Base-by-base conservation (phyloP, 2,329 filamentous ascomycete species). In the Alternaria sp. region DNA sequence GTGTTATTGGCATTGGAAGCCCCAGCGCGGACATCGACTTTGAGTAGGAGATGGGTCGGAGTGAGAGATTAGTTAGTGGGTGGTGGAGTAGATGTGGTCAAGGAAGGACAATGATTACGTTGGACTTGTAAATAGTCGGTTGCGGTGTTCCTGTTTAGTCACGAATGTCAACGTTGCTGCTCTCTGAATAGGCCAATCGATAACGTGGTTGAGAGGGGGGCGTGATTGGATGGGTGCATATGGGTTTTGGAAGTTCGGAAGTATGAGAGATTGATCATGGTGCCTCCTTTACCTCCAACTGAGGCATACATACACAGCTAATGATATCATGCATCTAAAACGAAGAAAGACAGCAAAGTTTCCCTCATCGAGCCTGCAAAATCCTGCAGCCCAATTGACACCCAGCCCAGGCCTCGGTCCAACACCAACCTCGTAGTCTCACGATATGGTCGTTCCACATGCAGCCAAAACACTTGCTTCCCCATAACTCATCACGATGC, bases 1-100 rank as follows among this genome's bases (percentile, higher is more conserved):
- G 72, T 47, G 63, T 65, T 6, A 73, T 77, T 65, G 73, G 71
- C 25, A 74, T 76, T 62, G 68, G 69, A 13, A 65, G 60, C 52
- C 72, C 72, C 2, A 71, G 59, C 61, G 54, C 67, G 3, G 68
- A 69, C 11, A 19, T 74, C 26, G 63, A 53, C 5, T 61, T 71
- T 51, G 63, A 61, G 9, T 49, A 71, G 45, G 68, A 67, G 44
- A 36, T 6, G 12, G 15, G 6, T 53, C 17, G 13, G 15, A 40
- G 15, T 40, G 36, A 17, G 36, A 1, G 15, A 10, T 12, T 10
- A 40, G 21, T 7, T 44, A 59, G 19, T 6, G 26, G 23, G 17
- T n/a, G 15, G 21, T 12, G 19, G 40, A n/a, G 12, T 45, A 4
- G 21, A 19, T 5, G 5, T 8, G 9, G 13, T 36, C 0, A 46